Percentiles rank a stretch among this genome's conserved stretches.
Evolutionary conservation across 106 monocot species (phyloP).

Genomic region (Chionographis japonica): DNA sequence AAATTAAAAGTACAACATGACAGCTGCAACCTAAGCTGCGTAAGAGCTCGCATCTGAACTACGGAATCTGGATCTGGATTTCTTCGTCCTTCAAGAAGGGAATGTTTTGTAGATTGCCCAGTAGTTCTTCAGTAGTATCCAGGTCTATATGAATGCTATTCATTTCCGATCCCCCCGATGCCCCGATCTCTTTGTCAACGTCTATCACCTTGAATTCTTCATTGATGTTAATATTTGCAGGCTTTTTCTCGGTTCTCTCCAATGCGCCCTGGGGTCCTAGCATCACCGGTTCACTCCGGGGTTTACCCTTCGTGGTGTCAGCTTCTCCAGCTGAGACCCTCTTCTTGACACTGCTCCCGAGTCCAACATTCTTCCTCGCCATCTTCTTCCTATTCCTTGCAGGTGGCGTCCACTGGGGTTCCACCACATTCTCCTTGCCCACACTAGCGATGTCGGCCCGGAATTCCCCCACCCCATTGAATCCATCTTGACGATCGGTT

Average conservation of each 20-base stretch:
- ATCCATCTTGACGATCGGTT: not conserved
- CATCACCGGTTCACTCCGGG: not conserved
- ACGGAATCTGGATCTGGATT: slow-evolving; percentile 16
- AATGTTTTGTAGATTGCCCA: slow-evolving; percentile 45
- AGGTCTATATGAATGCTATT: slow-evolving; percentile 26
- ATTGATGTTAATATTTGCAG: not conserved
- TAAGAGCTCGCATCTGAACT: slow-evolving; percentile 1
- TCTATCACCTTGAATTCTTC: slow-evolving; percentile 1
- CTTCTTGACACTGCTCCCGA: slow-evolving; percentile 15
- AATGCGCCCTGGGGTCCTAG: not conserved
- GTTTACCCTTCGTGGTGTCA: not conserved
- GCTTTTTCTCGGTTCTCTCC: not conserved
- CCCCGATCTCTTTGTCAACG: slow-evolving; percentile 13
- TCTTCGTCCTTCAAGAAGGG: slow-evolving; percentile 57
- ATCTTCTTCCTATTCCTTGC: slow-evolving; percentile 30
- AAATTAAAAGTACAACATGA: too few relatives aligned
- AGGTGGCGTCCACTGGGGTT: not conserved
- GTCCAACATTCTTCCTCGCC: slow-evolving; percentile 23
- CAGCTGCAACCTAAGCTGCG: too few relatives aligned
- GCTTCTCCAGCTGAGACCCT: not conserved
- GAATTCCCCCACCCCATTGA: not conserved
- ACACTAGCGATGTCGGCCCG: too few relatives aligned
- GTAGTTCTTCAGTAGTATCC: slow-evolving; percentile 41
- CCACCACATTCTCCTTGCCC: not conserved
- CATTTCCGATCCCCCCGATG: slow-evolving; percentile 11